Base-by-base conservation (phyloP, 2,329 filamentous ascomycete species). In the Septoria linicola region DNA sequence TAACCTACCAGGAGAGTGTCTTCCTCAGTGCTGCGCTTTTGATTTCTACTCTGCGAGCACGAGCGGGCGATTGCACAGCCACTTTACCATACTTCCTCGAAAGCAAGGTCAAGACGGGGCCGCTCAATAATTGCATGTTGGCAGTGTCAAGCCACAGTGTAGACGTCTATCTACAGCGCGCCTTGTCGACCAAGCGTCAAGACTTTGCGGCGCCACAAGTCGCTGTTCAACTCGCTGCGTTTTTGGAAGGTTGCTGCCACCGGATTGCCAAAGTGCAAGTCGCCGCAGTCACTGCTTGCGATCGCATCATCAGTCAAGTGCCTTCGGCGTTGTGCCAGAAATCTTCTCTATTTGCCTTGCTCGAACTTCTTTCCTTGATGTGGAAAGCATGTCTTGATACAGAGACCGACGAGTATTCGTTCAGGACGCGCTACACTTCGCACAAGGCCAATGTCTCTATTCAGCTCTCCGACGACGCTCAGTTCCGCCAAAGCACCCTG, bases 21-120 rank as follows among this genome's bases (percentile, higher is more conserved):
- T 99, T 97, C 65, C 74, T 99, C 11, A 93, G 95, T 63, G 87
- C 95, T 2, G 88, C 91, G 1, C 87, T 95, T 60, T 76, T 97
- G 1, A 85, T 99, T 4, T 95, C 97, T 68, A 92, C 83, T 53
- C 76, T 99, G 20, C 84, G 95, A 53, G 91, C 91, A 16, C 84
- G 87, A 50, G 81, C 88, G 6, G 93, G 93, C 8, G 88, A 96
- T 66, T 97, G 91, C 68, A 95, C 89, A 19, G 89, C 91, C 65
- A 85, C 90, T 3, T 74, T 97, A 36, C 86, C 84, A 0, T 99
- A 99, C 71, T 99, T 97, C 70, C 76, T 95, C n/a, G 93, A 99
- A 64, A 90, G 90, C 4, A 91, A 89, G 62, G 86, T 86, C 51
- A 79, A 80, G 58, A 77, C 71, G 4, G 76, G 77, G n/a, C 75